Evolutionary conservation across 1,284 basidiomycete species (phyloP).

Genomic region (Trichosporon asahii): DNA sequence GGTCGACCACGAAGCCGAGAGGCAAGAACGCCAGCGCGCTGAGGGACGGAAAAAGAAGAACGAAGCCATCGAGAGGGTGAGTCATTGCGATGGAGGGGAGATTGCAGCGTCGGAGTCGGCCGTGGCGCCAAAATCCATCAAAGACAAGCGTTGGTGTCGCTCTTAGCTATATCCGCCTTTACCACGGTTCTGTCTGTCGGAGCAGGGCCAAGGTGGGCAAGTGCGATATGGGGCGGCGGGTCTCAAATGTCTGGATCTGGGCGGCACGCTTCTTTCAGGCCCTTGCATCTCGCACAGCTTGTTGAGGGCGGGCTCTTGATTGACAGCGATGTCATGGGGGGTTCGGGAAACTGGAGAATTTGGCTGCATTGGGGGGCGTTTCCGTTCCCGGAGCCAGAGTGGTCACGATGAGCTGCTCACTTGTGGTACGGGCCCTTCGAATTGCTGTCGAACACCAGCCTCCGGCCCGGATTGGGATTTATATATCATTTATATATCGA

Average conservation of each 20-base stretch:
- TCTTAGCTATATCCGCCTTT: not conserved
- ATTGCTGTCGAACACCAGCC: too few species aligned
- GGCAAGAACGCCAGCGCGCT: slow-evolving; percentile 71
- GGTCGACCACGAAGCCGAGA: slow-evolving; percentile 88
- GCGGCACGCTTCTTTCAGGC: not conserved
- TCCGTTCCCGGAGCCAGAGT: too few species aligned
- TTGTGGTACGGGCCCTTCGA: too few species aligned
- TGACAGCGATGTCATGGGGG: not conserved
- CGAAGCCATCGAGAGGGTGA: slow-evolving; percentile 57
- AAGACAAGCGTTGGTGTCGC: not conserved
- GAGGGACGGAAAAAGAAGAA: slow-evolving; percentile 67
- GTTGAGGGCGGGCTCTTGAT: not conserved
- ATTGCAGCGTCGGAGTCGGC: too few species aligned
- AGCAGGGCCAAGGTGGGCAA: not conserved
- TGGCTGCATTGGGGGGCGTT: too few species aligned
- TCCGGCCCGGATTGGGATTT: too few species aligned
- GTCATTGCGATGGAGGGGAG: slow-evolving; percentile 19
- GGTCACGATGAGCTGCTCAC: too few species aligned
- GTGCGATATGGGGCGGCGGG: too few species aligned
- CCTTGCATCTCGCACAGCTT: not conserved
- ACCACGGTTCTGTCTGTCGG: not conserved
- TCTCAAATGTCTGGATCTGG: not conserved
- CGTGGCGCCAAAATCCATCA: not conserved
- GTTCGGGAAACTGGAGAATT: too few species aligned
- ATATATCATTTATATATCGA: too few species aligned